Percentiles rank a stretch among this genome's conserved stretches.
phyloP scores from a whole-genome alignment of 805 yeast species.

The Myxozyma neotropica region DNA sequence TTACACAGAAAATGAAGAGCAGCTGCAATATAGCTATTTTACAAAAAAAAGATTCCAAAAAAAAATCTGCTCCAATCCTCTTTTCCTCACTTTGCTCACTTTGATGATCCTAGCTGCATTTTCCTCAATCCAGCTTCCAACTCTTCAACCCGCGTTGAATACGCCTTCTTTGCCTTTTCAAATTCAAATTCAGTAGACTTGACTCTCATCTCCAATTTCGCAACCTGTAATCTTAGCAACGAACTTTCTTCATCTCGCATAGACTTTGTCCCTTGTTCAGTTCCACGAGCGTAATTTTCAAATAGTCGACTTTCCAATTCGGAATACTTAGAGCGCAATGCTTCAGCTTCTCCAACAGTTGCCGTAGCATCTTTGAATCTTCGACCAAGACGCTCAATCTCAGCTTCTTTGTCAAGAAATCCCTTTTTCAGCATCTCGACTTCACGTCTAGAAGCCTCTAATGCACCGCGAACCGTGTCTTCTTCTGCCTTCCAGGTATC shows the following conservation, averaged over 20 bases:
- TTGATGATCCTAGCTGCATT: background rate
- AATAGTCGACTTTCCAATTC: constrained; percentile 6
- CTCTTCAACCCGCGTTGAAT: constrained; percentile 2
- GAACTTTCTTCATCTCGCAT: constrained; percentile 25
- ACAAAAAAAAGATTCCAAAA: background rate
- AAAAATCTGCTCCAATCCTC: background rate
- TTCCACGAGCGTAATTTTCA: constrained; percentile 11
- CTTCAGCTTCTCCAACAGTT: constrained; percentile 21
- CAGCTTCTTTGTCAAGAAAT: constrained; percentile 41
- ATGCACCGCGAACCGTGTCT: constrained; percentile 34
- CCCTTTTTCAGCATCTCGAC: constrained; percentile 40
- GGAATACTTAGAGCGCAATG: constrained; percentile 9
- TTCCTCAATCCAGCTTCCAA: constrained; percentile 11
- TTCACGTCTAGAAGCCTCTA: constrained; percentile 40
- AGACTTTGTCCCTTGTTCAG: background rate
- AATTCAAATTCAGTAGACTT: constrained; percentile 14
- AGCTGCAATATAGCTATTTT: background rate
- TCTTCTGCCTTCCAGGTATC: constrained; percentile 35
- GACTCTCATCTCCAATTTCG: constrained; percentile 23
- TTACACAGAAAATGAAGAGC: too few species aligned
- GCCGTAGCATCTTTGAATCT: constrained; percentile 20
- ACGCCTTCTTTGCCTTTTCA: constrained; percentile 3
- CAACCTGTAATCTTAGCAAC: constrained; percentile 24
- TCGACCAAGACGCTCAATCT: constrained; percentile 37
- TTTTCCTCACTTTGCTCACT: background rate